Percentiles rank a stretch among this genome's conserved stretches.
phyloP scores from a whole-genome alignment of 1,284 basidiomycete genomes.

The Malassezia dermatis region DNA sequence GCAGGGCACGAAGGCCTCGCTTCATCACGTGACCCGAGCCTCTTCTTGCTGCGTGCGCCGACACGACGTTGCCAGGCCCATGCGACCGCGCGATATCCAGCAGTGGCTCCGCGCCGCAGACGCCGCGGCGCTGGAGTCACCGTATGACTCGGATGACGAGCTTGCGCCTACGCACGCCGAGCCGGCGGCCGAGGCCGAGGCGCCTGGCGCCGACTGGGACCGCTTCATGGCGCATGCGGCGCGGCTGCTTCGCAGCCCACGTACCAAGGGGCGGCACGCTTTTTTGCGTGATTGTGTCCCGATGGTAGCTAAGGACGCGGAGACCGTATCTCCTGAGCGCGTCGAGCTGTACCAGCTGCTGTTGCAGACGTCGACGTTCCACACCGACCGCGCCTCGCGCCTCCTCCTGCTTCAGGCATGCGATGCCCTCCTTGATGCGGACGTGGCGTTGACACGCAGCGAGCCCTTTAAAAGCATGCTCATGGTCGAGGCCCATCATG shows the following conservation, averaged over 20 bases:
- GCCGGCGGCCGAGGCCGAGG: background rate
- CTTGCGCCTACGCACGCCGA: constrained; percentile 20
- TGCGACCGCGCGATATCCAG: constrained; percentile 14
- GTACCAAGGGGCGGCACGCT: constrained; percentile 22
- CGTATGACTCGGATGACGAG: constrained; percentile 41
- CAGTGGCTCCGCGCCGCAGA: constrained; percentile 14
- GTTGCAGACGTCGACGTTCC: constrained; percentile 64
- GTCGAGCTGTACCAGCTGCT: constrained; percentile 64
- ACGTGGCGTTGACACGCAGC: constrained; percentile 50
- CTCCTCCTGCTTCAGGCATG: constrained; percentile 61
- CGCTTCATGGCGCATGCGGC: constrained; percentile 23
- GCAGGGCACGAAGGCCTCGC: no score
- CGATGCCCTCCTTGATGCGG: constrained; percentile 56
- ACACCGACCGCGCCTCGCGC: constrained; percentile 62
- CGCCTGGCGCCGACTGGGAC: constrained; percentile 26
- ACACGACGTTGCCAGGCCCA: background rate
- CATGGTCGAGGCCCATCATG: constrained; percentile 60
- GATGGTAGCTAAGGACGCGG: constrained; percentile 21
- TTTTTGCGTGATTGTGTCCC: constrained; percentile 23
- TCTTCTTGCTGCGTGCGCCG: background rate
- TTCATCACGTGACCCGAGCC: background rate
- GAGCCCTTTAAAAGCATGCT: constrained; percentile 50
- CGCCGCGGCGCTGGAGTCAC: constrained; percentile 11
- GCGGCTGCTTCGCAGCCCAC: constrained; percentile 16
- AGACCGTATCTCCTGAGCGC: constrained; percentile 56